Conservation (phyloP, 2,329 filamentous ascomycete species). For the Dactylellina cionopaga region DNA sequence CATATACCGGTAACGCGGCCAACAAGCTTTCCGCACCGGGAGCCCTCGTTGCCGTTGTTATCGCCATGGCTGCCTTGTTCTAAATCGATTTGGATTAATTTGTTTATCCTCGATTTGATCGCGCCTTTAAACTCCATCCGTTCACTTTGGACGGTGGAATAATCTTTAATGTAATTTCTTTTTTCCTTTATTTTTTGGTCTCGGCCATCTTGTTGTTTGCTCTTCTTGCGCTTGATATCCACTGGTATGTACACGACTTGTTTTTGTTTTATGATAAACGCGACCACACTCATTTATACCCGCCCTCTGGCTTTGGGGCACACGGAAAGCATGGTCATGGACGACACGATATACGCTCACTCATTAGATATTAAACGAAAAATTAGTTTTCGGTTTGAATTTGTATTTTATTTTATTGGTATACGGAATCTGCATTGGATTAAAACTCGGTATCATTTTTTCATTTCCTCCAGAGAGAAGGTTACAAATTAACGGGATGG, state of each 20-base stretch:
- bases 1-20: slow-evolving; percentile 24
- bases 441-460: slow-evolving; percentile 1
- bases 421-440: background rate
- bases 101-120: slow-evolving; percentile 9
- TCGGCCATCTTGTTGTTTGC: background rate
- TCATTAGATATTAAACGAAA: no score
- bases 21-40: slow-evolving; percentile 35
- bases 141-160: background rate
- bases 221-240: background rate
- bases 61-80: slow-evolving; percentile 15
- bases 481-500: no score
- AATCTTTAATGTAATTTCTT: slow-evolving; percentile 30
- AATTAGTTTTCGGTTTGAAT: no score
- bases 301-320: background rate
- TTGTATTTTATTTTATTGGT: background rate
- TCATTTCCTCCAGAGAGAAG: no score
- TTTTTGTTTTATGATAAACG: slow-evolving; percentile 1
- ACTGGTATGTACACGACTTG: background rate
- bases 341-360: no score
- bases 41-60: slow-evolving; percentile 17
- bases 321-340: no score
- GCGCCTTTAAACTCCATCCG: background rate
- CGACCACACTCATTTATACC: slow-evolving; percentile 5
- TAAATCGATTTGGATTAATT: no score
- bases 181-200: background rate